Conservation (phyloP, 1,284 basidiomycete species). For the Bondarzewia mesenterica region DNA sequence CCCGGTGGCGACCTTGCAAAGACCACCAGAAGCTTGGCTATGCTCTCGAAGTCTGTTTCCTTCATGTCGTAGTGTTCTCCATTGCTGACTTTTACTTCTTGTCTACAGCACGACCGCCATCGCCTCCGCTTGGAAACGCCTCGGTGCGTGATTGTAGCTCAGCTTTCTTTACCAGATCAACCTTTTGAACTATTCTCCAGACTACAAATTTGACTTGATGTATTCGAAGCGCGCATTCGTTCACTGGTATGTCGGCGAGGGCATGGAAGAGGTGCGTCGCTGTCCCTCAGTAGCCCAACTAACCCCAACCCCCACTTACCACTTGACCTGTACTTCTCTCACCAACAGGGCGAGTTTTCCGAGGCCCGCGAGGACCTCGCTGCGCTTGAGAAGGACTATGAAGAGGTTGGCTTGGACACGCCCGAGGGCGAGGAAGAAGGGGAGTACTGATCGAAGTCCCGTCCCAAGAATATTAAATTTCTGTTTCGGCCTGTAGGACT, state of each 20-base stretch:
- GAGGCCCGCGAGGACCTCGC: constrained; percentile 97
- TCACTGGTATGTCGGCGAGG: constrained; percentile 94
- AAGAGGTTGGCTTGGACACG: constrained; percentile 91
- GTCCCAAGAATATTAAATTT: background rate
- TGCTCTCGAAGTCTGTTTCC: constrained; percentile 87
- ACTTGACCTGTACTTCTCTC: no score
- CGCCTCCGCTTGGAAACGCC: constrained; percentile 80
- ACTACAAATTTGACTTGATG: constrained; percentile 98
- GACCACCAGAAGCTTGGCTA: constrained; percentile 82
- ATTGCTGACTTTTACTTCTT: no score
- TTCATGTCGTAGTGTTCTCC: no score
- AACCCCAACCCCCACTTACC: no score
- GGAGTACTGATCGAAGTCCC: constrained; percentile 69
- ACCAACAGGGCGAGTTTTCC: constrained; percentile 95
- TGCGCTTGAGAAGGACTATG: constrained; percentile 94
- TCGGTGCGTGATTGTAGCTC: no score
- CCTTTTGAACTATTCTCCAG: no score
- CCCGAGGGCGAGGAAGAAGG: constrained; percentile 77
- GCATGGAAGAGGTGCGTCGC: constrained; percentile 99
- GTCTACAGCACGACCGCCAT: constrained; percentile 87
- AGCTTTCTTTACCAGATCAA: no score
- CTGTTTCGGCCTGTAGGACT: background rate
- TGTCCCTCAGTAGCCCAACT: no score
- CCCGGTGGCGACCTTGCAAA: constrained; percentile 84
- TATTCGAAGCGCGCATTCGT: constrained; percentile 91